These are phyloP conservation scores for Trichopus zeylanicus DNA, from an alignment of 116 monocot species.

Conservation along the genomic window DNA sequence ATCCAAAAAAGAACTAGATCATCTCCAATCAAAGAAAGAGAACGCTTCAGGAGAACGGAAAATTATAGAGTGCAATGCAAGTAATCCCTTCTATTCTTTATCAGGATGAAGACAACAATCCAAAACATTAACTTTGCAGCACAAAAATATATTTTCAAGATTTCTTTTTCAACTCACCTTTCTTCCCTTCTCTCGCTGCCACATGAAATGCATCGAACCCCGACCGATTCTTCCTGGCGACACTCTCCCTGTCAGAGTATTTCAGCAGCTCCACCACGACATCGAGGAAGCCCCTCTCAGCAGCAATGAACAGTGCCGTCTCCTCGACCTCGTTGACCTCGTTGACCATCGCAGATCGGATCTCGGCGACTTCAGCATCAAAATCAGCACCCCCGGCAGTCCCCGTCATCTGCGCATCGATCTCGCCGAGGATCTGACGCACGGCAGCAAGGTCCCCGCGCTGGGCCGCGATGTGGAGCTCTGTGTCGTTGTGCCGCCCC, in stretches of 20 bases:
- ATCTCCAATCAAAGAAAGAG: too few relatives aligned
- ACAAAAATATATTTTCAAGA: too few relatives aligned
- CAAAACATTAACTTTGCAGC: background rate
- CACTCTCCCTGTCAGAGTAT: slow-evolving; percentile 36
- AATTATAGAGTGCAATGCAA: too few relatives aligned
- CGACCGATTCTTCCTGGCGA: slow-evolving; percentile 54
- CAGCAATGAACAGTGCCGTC: slow-evolving; percentile 62
- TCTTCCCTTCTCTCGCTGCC: slow-evolving; percentile 56
- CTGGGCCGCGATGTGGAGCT: slow-evolving; percentile 82
- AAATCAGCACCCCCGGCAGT: slow-evolving; percentile 26
- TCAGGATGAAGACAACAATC: background rate
- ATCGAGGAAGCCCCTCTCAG: slow-evolving; percentile 48
- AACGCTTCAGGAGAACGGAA: too few relatives aligned
- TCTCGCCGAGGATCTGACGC: slow-evolving; percentile 38
- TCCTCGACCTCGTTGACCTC: slow-evolving; percentile 64
- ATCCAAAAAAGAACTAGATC: too few relatives aligned
- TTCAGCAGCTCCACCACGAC: slow-evolving; percentile 60
- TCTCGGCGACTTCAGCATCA: slow-evolving; percentile 46
- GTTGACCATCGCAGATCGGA: slow-evolving; percentile 34
- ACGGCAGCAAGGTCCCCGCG: slow-evolving; percentile 64
- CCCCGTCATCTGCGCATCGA: slow-evolving; percentile 36
- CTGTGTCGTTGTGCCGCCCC: slow-evolving; percentile 81
- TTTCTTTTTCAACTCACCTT: slow-evolving; percentile 9
- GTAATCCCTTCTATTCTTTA: background rate
- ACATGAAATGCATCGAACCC: slow-evolving; percentile 68